Conservation (phyloP, 2,329 filamentous ascomycete species). For the Orbilia blumenaviensis region DNA sequence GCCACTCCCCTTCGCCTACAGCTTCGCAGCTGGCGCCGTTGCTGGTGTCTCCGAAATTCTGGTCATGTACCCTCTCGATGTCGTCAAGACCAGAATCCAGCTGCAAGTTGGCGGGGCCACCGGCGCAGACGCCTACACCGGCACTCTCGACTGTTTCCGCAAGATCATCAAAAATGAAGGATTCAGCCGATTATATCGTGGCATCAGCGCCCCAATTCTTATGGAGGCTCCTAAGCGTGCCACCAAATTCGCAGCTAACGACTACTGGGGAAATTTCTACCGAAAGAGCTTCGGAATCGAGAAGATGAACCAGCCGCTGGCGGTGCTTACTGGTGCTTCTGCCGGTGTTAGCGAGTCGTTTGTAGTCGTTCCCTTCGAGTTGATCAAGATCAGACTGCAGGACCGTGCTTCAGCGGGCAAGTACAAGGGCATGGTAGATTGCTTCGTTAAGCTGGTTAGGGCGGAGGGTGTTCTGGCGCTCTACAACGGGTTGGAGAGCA, state of each 20-base stretch:
- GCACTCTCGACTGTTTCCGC: conserved; percentile 97
- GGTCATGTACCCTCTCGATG: conserved; percentile 93
- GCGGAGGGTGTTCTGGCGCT: conserved; percentile 85
- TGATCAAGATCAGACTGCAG: conserved; percentile 97
- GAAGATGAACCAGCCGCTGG: conserved; percentile 88
- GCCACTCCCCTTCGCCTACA: conserved; percentile 90
- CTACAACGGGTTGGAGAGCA: conserved; percentile 97
- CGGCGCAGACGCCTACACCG: conserved; percentile 87
- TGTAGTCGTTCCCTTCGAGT: conserved; percentile 96
- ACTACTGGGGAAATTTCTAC: conserved; percentile 97
- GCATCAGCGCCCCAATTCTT: conserved; percentile 92
- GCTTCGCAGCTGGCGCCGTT: conserved; percentile 94
- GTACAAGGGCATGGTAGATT: conserved; percentile 83
- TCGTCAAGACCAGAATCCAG: conserved; percentile 97
- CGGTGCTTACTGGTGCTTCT: conserved; percentile 90
- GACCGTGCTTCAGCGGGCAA: conserved; percentile 92
- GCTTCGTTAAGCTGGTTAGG: conserved; percentile 80
- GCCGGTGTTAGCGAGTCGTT: conserved; percentile 96
- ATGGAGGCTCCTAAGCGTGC: conserved; percentile 98
- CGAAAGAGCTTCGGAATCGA: conserved; percentile 81
- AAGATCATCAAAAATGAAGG: conserved; percentile 98
- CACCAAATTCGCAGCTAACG: conserved; percentile 98
- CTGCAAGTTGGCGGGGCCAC: conserved; percentile 77
- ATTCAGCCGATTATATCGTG: conserved; percentile 90
- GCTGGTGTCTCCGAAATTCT: conserved; percentile 86